Percentiles rank a stretch among this genome's conserved stretches.
Evolutionary conservation across 192 early-diverging fungal species (phyloP).

Genomic region (Diversispora eburnea): DNA sequence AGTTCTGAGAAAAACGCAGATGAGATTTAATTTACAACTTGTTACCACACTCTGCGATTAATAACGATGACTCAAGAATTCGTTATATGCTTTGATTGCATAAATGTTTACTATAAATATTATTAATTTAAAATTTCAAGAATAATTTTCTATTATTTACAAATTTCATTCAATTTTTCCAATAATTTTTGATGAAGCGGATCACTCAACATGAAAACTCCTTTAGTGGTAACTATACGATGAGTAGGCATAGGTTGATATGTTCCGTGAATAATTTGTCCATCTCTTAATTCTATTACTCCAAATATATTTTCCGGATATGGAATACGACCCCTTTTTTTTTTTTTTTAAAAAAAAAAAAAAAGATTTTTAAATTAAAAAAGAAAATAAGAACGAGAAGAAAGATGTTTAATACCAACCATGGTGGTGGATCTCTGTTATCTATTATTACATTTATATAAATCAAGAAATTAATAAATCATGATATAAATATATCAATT

Average conservation of each 20-base stretch:
- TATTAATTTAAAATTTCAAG: no score
- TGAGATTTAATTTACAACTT: no score
- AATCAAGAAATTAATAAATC: background rate
- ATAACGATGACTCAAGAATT: no score
- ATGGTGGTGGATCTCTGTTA: background rate
- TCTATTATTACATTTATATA: background rate
- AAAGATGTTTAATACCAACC: background rate
- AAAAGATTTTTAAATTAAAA: background rate
- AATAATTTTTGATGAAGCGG: constrained; percentile 39
- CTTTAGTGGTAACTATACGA: constrained; percentile 49
- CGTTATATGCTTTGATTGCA: no score
- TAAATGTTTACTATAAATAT: no score
- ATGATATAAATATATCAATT: background rate
- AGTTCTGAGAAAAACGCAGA: no score
- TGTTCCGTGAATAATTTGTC: constrained; percentile 42
- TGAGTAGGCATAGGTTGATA: constrained; percentile 60
- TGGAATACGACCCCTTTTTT: constrained; percentile 40
- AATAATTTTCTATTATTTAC: background rate
- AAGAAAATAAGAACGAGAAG: background rate
- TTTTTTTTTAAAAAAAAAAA: background rate
- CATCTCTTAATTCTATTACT: constrained; percentile 49
- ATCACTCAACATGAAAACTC: constrained; percentile 50
- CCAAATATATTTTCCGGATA: constrained; percentile 62
- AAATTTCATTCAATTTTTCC: constrained; percentile 3
- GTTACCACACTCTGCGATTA: no score